Conservation (phyloP, 1,139 yeast species). For the Geotrichum aggregatum region DNA sequence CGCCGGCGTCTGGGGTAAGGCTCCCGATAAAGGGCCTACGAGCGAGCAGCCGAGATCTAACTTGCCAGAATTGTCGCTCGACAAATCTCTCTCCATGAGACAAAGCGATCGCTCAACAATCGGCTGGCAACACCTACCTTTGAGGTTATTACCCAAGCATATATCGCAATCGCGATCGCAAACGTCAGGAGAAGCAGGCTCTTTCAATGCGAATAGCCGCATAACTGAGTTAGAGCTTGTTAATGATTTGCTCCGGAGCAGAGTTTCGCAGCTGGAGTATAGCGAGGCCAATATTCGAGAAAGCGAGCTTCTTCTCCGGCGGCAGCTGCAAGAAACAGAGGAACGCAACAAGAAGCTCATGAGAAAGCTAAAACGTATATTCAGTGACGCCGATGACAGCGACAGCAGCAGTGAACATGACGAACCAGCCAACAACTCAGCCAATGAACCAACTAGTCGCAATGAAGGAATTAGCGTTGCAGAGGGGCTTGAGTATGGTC, state of each 20-base stretch:
- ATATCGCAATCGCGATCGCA: neutral
- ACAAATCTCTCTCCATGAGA: conserved; percentile 34
- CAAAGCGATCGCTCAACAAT: conserved; percentile 15
- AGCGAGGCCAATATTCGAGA: conserved; percentile 46
- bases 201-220: conserved; percentile 23
- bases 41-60: conserved; percentile 38
- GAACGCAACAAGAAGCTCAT: conserved; percentile 3
- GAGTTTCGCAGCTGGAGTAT: conserved; percentile 76
- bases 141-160: neutral
- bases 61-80: conserved; percentile 33
- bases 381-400: conserved; percentile 1
- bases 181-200: neutral
- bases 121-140: neutral
- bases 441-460: no score
- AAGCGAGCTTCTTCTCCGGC: conserved; percentile 24
- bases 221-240: conserved; percentile 77
- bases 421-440: no score
- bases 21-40: conserved; percentile 25
- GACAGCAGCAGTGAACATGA: neutral
- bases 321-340: conserved; percentile 20
- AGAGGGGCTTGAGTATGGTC: no score
- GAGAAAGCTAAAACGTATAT: conserved; percentile 6
- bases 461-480: no score
- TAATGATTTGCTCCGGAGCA: conserved; percentile 75
- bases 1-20: neutral